Conservation (phyloP, 345 rosid species). For the Camelina sativa region DNA sequence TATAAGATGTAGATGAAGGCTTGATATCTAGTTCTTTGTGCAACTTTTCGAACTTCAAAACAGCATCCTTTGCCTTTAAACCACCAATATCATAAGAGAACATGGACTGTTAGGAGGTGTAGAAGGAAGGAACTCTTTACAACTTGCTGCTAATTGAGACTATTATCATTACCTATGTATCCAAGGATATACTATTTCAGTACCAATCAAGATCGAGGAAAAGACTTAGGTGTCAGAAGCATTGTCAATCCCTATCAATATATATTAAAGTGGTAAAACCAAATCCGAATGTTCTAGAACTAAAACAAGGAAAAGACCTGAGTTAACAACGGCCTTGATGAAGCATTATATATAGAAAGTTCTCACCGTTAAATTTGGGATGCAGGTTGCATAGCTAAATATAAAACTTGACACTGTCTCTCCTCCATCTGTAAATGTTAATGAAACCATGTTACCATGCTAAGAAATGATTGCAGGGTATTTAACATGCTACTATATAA, state of each 20-base stretch:
- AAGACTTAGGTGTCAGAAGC: constrained; percentile 6
- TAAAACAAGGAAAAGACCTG: not conserved
- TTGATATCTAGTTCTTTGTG: constrained; percentile 57
- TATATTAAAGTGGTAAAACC: too few species aligned
- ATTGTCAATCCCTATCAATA: not conserved
- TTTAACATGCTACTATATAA: not conserved
- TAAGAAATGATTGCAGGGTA: not conserved
- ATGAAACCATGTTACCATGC: constrained; percentile 17
- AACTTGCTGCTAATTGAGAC: not conserved
- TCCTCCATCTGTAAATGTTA: constrained; percentile 55
- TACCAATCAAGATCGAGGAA: not conserved
- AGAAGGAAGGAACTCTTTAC: not conserved
- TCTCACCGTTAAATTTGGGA: constrained; percentile 78
- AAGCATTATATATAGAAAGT: constrained; percentile 55
- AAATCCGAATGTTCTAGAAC: not conserved
- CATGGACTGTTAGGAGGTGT: not conserved
- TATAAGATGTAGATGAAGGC: constrained; percentile 60
- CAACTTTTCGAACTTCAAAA: constrained; percentile 59
- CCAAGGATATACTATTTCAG: constrained; percentile 5
- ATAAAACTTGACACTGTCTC: constrained; percentile 56
- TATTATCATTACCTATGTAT: not conserved
- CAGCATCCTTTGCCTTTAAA: constrained; percentile 58
- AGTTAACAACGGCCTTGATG: not conserved
- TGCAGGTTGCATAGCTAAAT: constrained; percentile 53
- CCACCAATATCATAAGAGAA: constrained; percentile 4